Base-by-base conservation (phyloP, 371 early-diverging fungal species). In the Funneliformis caledonium region DNA sequence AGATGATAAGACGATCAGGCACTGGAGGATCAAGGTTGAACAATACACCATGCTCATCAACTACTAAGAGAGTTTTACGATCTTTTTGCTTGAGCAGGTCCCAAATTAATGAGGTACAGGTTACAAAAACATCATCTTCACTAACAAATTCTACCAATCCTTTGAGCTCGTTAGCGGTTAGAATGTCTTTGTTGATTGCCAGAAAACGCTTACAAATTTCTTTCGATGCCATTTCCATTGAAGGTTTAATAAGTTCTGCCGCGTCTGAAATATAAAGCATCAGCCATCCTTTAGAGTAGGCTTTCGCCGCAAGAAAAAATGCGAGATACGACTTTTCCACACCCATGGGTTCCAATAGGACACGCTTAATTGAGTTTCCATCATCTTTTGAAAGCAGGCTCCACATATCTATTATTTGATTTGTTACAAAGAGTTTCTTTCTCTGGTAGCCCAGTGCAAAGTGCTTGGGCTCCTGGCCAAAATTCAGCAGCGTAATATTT, bases 331-430 rank as follows among this genome's bases (percentile, higher is more conserved):
- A 50, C 14, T 50, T 50, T 12, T 14, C 19, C 12, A 76, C 14
- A 82, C 82, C 33, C 76, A 82, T 61, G 10, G 84, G 82, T 33
- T 81, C 78, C 45, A 82, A 73, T 37, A 83, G 65, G 43, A 82
- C 80, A 14, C 78, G 76, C 78, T 67, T 76, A 78, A 80, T 76
- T 31, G 84, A 61, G 12, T 75, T 11, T 11, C 11, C 65, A 43
- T 70, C 76, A 69, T 80, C 37, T 6, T 12, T 43, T 45, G 79
- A 83, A 75, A 83, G 62, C 33, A 42, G 16, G 2, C 42, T 1
- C 83, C 83, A 83, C 59, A 83, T 80, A 16, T 22, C 62, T 19
- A 61, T 42, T 82, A 81, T 83, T 52, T 83, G 83, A 33, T 79
- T 61, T 0, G 82, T 81, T 72, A 83, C 31, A 60, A 81, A 62